Base-by-base conservation (phyloP, 345 rosid species). In the Xanthoceras sorbifolium region DNA sequence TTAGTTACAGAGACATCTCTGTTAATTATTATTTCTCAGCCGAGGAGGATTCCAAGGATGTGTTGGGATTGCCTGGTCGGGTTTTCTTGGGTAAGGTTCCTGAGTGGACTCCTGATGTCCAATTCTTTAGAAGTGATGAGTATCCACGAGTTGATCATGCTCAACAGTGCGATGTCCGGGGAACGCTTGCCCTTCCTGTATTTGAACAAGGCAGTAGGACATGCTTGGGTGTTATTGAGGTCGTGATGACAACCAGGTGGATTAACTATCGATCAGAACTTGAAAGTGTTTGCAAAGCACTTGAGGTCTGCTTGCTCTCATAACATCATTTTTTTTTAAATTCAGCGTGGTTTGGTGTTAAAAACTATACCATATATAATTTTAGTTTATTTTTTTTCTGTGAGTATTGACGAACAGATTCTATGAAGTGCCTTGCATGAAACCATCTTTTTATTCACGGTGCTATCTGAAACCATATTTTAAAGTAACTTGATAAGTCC, bases 31-130 rank as follows among this genome's bases (percentile, higher is more conserved):
- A 92, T 31, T 93, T 95, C 75, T 78, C 97, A 12, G 92, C 93
- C 1, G 91, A 93, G 79, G 88, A 90, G 80, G 85, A 90, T 71
- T 86, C 92, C 71, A 83, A 87, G 86, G 96, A 88, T 26, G 22
- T 75, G 48, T 76, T 80, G 72, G 99, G 99, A 67, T 61, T 93
- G 82, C 98, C 99, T 44, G 91, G 97, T 32, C 87, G 98, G 38
- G 99, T 95, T 67, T 93, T 87, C 88, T 76, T 93, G 83, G 87
- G 86, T 69, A 89, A 90, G 85, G 86, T 90, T 76, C 98, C 98
- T 42, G 99, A 95, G 84, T 95, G 98, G 97, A 93, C 96, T 62
- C 99, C 98, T 32, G 98, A 95, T 87, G 98, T 92, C 76, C 86
- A 93, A 40, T 95, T 92, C 82, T 93, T 93, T 74, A 87, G 78